Evolutionary conservation across 2,329 filamentous ascomycete species (phyloP).

Genomic region (Aspergillus japonicus): DNA sequence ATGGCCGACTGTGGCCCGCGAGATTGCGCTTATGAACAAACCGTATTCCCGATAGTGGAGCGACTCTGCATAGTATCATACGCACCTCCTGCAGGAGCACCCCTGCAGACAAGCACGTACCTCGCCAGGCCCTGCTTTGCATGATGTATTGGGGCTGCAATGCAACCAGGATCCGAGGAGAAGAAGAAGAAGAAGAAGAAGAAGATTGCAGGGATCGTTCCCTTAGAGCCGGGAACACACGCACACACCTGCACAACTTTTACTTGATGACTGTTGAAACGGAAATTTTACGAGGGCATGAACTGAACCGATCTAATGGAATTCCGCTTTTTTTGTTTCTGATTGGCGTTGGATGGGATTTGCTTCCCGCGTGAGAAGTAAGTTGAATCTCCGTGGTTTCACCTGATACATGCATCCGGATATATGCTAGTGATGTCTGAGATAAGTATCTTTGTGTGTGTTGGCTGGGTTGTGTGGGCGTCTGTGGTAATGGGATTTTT

Average conservation of each 20-base stretch:
- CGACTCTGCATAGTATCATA: not conserved
- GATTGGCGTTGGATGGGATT: constrained; percentile 12
- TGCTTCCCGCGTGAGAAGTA: not conserved
- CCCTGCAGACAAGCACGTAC: not conserved
- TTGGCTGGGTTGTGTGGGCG: no score
- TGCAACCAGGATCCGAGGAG: constrained; percentile 1
- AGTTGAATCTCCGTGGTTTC: constrained; percentile 12
- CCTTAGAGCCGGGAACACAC: not conserved
- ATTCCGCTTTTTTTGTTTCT: not conserved
- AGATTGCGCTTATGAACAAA: constrained; percentile 93
- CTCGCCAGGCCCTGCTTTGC: not conserved
- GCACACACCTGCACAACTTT: not conserved
- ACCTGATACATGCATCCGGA: constrained; percentile 6
- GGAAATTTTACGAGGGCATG: constrained; percentile 12
- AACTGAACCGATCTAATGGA: constrained; percentile 12
- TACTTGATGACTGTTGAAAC: constrained; percentile 18
- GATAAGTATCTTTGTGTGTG: not conserved
- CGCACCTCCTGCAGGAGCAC: not conserved
- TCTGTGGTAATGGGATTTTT: constrained; percentile 7
- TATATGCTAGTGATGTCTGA: constrained; percentile 7
- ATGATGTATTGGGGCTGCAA: not conserved
- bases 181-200: constrained; percentile 8
- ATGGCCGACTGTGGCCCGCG: constrained; percentile 82
- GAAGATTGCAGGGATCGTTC: not conserved
- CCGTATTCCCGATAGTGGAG: constrained; percentile 72